These are phyloP conservation scores for Glycyrrhiza uralensis DNA, from an alignment of 306 rosid genomes.

Conservation along the genomic window DNA sequence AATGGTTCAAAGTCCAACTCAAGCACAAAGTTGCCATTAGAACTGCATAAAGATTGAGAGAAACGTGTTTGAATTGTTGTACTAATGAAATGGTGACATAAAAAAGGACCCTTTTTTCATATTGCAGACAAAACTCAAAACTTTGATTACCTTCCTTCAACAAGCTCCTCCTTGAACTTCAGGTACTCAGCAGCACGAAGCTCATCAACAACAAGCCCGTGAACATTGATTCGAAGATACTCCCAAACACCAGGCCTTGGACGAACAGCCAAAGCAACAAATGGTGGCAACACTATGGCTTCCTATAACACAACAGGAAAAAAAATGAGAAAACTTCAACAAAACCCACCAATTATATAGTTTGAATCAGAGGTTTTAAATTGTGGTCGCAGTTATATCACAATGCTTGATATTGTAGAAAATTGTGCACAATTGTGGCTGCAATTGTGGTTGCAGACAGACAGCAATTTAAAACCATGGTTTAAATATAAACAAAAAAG, in stretches of 20 bases:
- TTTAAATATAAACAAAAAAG: neutral
- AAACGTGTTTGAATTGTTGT: neutral
- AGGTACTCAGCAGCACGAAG: conserved; percentile 69
- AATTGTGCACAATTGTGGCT: no score
- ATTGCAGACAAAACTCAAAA: neutral
- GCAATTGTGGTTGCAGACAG: no score
- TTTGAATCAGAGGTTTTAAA: no score
- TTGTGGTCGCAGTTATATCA: no score
- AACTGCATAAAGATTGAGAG: conserved; percentile 31
- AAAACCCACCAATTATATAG: neutral
- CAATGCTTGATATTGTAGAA: no score
- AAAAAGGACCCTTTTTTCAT: neutral
- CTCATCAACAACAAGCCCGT: conserved; percentile 72
- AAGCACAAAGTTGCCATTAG: conserved; percentile 78
- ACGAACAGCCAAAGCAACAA: conserved; percentile 91
- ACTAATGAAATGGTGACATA: neutral
- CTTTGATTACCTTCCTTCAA: conserved; percentile 80
- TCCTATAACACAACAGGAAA: conserved; percentile 49
- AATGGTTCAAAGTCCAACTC: conserved; percentile 97
- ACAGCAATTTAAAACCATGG: no score
- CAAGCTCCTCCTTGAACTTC: conserved; percentile 92
- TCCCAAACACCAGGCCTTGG: conserved; percentile 99
- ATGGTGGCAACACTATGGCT: conserved; percentile 82
- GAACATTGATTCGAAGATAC: conserved; percentile 73
- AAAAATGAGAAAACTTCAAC: neutral